Evolutionary conservation across 1,284 basidiomycete genomes (phyloP).

Genomic region (Ustanciosporium gigantosporum): DNA sequence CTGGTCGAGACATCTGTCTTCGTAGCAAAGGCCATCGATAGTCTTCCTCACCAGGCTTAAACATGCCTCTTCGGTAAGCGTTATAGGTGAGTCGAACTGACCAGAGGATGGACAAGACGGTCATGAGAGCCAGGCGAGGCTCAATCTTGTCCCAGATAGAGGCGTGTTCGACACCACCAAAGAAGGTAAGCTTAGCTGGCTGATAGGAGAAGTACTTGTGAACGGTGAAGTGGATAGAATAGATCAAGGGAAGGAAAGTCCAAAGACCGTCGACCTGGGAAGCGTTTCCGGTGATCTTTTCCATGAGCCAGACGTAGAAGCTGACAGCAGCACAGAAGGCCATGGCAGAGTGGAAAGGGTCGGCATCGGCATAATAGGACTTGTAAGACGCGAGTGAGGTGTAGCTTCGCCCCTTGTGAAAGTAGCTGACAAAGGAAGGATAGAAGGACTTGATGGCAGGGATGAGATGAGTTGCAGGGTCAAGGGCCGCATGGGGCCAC

Average conservation of each 20-base stretch:
- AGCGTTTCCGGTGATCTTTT: conserved; percentile 54
- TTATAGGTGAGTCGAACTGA: conserved; percentile 74
- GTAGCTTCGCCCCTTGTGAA: conserved; percentile 19
- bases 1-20: conserved; percentile 68
- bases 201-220: conserved; percentile 45
- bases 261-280: conserved; percentile 55
- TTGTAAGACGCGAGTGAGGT: conserved; percentile 26
- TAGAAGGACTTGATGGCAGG: conserved; percentile 35
- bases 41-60: conserved; percentile 76
- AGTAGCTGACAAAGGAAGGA: conserved; percentile 21
- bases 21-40: conserved; percentile 86
- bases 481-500: conserved; percentile 41
- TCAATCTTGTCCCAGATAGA: conserved; percentile 46
- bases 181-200: conserved; percentile 28
- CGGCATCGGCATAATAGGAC: conserved; percentile 44
- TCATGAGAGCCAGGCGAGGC: conserved; percentile 60
- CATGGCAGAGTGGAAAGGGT: conserved; percentile 48
- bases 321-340: conserved; percentile 42
- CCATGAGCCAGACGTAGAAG: conserved; percentile 46
- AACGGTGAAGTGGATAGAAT: conserved; percentile 51
- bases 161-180: conserved; percentile 22
- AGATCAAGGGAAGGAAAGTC: conserved; percentile 55
- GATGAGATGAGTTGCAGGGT: conserved; percentile 30
- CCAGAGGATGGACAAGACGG: conserved; percentile 59
- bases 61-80: conserved; percentile 80